phyloP scores from a whole-genome alignment of 306 rosid species.

The Delonix regia region DNA sequence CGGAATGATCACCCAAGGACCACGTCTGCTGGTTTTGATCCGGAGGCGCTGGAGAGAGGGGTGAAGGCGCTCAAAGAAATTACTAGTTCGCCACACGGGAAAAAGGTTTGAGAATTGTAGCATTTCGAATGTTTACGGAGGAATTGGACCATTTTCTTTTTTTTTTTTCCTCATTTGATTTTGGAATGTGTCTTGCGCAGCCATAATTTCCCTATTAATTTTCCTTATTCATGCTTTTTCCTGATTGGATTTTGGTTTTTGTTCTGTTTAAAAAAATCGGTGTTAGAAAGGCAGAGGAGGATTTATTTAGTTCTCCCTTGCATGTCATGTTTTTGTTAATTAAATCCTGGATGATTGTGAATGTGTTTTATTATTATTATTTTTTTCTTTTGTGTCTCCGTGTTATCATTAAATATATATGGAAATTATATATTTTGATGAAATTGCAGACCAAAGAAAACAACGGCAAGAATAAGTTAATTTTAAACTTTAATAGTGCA shows the following conservation, averaged over 20 bases:
- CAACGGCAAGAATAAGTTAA: neutral
- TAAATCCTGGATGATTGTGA: neutral
- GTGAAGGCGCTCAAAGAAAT: slow-evolving; percentile 64
- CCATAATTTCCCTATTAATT: neutral
- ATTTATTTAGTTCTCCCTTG: neutral
- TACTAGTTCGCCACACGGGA: slow-evolving; percentile 56
- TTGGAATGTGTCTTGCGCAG: neutral
- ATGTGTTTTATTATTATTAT: neutral
- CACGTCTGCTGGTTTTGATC: slow-evolving; percentile 88
- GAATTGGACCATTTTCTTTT: neutral
- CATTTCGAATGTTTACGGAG: neutral
- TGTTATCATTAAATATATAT: neutral
- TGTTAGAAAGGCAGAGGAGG: neutral
- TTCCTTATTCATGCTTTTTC: neutral
- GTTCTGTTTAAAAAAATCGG: neutral
- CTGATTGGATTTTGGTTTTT: neutral
- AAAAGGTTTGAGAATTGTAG: slow-evolving; percentile 54
- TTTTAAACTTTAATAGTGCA: neutral
- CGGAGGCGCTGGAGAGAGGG: slow-evolving; percentile 78
- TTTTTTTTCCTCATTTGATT: neutral
- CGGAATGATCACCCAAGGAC: slow-evolving; percentile 88
- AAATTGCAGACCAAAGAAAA: neutral
- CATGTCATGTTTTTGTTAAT: neutral
- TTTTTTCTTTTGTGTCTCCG: neutral
- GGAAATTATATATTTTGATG: neutral